Base-by-base conservation (phyloP, 208 protist genomes). In the Acanthamoeba healyi region DNA sequence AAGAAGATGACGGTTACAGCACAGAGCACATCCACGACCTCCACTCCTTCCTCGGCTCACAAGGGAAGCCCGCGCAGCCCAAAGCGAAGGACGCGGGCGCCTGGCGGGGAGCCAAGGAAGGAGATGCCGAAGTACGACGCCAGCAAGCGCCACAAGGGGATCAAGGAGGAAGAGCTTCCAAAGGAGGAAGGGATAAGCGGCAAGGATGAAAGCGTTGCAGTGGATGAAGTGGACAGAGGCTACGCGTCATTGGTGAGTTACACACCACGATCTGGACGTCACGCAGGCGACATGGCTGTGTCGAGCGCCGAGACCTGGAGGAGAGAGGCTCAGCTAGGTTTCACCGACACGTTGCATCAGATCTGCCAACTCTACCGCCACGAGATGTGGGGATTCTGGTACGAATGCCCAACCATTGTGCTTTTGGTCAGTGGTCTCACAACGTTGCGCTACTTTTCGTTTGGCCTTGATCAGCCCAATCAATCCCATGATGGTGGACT, bases 351-450 rank as follows among this genome's bases (percentile, higher is more conserved):
- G 7, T n/a, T 86, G 24, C 44, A 86, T 6, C 44, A 24, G 5
- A 36, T 86, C 44, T 32, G 24, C n/a, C 29, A 86, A 26, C 40
- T 86, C 44, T 86, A 86, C 46, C 77, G 38, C 22, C 38, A n/a
- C 44, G 77, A 58, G 26, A 49, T 86, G 44, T 86, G 77, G 77
- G 44, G 44, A 5, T 58, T 86, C n/a, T 38, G 44, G 77, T 86
- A 32, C 29, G 38, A 19, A 10, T 34, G 19, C 9, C 40, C 24
- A 58, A n/a, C n/a, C n/a, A n/a, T n/a, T n/a, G n/a, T n/a, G n/a
- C n/a, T n/a, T n/a, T n/a, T n/a, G n/a, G n/a, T n/a, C n/a, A n/a
- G n/a, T n/a, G n/a, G n/a, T n/a, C n/a, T n/a, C n/a, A n/a, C n/a
- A n/a, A n/a, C n/a, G n/a, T n/a, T n/a, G n/a, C n/a, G n/a, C n/a